phyloP scores from a whole-genome alignment of 306 rosid genomes.

The Trifolium repens region DNA sequence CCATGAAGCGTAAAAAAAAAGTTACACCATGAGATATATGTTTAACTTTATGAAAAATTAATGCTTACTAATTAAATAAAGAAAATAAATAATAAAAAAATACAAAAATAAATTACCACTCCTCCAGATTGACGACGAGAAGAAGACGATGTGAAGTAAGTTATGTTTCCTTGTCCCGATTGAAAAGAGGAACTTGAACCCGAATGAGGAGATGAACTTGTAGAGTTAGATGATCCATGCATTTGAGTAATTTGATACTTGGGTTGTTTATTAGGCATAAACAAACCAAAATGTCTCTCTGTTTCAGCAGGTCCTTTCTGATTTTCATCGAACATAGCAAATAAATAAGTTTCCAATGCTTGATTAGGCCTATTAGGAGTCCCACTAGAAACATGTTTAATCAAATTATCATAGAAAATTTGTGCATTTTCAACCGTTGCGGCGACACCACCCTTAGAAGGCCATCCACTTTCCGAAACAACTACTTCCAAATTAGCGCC shows the following conservation, averaged over 20 bases:
- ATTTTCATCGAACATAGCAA: conserved; percentile 14
- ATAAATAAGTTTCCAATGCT: conserved; percentile 4
- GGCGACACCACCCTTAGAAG: not conserved
- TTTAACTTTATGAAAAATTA: too few relatives aligned
- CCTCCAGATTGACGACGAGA: not conserved
- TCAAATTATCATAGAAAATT: not conserved
- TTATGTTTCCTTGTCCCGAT: not conserved
- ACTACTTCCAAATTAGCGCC: conserved; percentile 52
- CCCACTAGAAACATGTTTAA: not conserved
- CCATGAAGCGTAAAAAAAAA: not conserved
- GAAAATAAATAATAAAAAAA: not conserved
- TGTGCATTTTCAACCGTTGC: not conserved
- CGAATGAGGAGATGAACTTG: too few relatives aligned
- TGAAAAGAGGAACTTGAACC: not conserved
- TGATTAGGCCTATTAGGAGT: not conserved
- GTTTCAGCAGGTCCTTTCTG: not conserved
- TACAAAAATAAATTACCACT: too few relatives aligned
- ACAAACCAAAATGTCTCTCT: not conserved
- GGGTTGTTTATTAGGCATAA: not conserved
- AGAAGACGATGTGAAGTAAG: not conserved
- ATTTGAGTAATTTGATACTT: not conserved
- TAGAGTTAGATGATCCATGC: not conserved
- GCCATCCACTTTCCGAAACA: conserved; percentile 9
- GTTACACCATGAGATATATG: not conserved
- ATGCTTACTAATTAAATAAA: not conserved